Base-by-base conservation (phyloP, 192 early-diverging fungal genomes). In the Backusella luteola region DNA sequence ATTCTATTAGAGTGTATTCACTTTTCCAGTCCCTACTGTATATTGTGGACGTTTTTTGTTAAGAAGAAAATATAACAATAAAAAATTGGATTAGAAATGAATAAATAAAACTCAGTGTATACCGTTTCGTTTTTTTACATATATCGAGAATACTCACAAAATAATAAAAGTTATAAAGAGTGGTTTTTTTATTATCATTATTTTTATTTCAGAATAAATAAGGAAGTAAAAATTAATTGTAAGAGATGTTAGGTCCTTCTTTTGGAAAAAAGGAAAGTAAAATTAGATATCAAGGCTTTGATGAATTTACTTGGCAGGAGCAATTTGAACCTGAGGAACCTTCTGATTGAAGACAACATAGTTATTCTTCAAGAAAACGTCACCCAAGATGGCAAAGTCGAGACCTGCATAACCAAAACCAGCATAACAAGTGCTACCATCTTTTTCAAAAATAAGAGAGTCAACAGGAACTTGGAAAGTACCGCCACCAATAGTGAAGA, bases 321-420 rank as follows among this genome's bases (percentile, higher is more conserved):
- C 89, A 80, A 91, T 87, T 21, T 88, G 88, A 15, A 93, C 84
- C 19, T 81, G 79, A n/a, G 84, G 78, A 15, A 84, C 79, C 34
- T 85, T 86, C 19, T 90, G 90, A 35, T 91, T 85, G 78, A 89
- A 92, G 34, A 90, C 87, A 21, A 88, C 84, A 75, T 91, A 91
- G 79, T 88, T 88, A 59, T 90, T 90, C 75, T 89, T 88, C 68
- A 93, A 79, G 79, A 91, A 93, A 17, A 89, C 80, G 77, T 91
- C 90, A 49, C 91, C 91, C 32, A 93, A 79, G 68, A 93, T 93
- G 26, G 80, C 76, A 69, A 84, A 80, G 4, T 69, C 70, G 19
- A 80, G 67, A 53, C 78, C 66, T 52, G 73, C 77, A 56, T 81
- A 80, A 67, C 79, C 80, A 66, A 84, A 74, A 67, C 83, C 79